These are phyloP conservation scores for Picochlorum sp. DNA, from an alignment of 139 green algal species.

Conservation along the genomic window DNA sequence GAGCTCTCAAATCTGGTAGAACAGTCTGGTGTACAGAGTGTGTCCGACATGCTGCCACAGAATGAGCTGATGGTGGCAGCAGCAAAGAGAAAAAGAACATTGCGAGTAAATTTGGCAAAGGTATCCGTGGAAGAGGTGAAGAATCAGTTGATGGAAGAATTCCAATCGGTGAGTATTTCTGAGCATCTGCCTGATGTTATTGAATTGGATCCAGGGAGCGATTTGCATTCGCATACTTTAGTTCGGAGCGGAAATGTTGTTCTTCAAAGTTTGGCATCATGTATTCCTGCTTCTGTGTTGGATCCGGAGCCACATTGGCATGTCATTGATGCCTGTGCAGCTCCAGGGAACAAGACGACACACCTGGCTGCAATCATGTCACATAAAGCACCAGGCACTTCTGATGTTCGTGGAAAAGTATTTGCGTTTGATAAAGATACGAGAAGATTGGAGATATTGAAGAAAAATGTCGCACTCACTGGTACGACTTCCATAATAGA, in stretches of 20 bases:
- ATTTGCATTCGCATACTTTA: constrained; percentile 80
- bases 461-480: constrained; percentile 40
- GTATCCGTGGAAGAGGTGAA: constrained; percentile 45
- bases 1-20: constrained; percentile 23
- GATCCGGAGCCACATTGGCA: constrained; percentile 59
- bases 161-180: neutral
- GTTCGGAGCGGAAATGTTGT: constrained; percentile 66
- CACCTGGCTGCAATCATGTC: constrained; percentile 58
- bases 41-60: constrained; percentile 22
- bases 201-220: constrained; percentile 67
- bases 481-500: constrained; percentile 44
- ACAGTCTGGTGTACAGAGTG: constrained; percentile 5
- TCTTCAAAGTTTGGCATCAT: constrained; percentile 75
- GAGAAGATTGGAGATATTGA: constrained; percentile 56
- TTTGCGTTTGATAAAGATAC: constrained; percentile 79
- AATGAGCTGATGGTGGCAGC: neutral
- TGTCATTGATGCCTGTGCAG: constrained; percentile 88
- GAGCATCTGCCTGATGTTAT: constrained; percentile 72
- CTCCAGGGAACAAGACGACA: constrained; percentile 97
- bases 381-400: constrained; percentile 24
- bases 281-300: constrained; percentile 80
- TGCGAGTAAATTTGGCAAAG: constrained; percentile 70
- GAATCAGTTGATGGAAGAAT: constrained; percentile 32
- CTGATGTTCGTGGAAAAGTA: constrained; percentile 40
- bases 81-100: constrained; percentile 35